Evolutionary conservation across 495 filamentous ascomycete species (phyloP).

Genomic region (Daldinia decipiens): DNA sequence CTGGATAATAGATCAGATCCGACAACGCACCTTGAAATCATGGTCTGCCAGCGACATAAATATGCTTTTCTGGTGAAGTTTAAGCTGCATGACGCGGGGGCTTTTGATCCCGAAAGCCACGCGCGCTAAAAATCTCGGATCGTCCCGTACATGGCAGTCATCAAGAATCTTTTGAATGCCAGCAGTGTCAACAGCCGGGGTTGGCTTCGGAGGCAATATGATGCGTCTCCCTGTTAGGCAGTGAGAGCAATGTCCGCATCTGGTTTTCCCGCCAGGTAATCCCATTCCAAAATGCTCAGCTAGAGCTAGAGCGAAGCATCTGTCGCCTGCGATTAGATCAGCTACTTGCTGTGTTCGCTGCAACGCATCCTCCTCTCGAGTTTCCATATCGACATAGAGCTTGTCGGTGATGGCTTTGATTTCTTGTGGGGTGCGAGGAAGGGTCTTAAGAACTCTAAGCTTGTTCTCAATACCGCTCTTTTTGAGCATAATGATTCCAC

Average conservation of each 20-base stretch:
- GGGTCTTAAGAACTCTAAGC: constrained; percentile 57
- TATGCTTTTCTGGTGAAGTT: constrained; percentile 51
- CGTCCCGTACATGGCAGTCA: constrained; percentile 57
- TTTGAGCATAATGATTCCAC: constrained; percentile 57
- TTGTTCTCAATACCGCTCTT: constrained; percentile 59
- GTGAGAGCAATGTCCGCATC: constrained; percentile 65
- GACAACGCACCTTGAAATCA: constrained; percentile 56
- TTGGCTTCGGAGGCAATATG: constrained; percentile 38
- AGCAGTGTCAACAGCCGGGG: constrained; percentile 46
- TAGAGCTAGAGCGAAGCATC: constrained; percentile 60
- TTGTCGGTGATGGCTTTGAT: constrained; percentile 52
- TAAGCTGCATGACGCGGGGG: constrained; percentile 58
- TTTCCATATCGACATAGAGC: constrained; percentile 60
- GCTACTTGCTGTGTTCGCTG: constrained; percentile 59
- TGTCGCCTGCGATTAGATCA: constrained; percentile 57
- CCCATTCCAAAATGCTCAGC: constrained; percentile 67
- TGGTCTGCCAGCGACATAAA: constrained; percentile 64
- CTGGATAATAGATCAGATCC: background rate
- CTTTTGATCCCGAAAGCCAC: constrained; percentile 69
- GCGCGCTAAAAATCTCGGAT: constrained; percentile 64
- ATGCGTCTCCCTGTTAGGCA: constrained; percentile 59
- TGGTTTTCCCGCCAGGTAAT: constrained; percentile 49
- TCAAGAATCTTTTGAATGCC: constrained; percentile 54
- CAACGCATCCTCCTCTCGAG: constrained; percentile 60
- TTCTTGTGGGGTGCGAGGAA: constrained; percentile 54